These are phyloP conservation scores for Delonix regia DNA, from an alignment of 306 rosid genomes.

Conservation along the genomic window DNA sequence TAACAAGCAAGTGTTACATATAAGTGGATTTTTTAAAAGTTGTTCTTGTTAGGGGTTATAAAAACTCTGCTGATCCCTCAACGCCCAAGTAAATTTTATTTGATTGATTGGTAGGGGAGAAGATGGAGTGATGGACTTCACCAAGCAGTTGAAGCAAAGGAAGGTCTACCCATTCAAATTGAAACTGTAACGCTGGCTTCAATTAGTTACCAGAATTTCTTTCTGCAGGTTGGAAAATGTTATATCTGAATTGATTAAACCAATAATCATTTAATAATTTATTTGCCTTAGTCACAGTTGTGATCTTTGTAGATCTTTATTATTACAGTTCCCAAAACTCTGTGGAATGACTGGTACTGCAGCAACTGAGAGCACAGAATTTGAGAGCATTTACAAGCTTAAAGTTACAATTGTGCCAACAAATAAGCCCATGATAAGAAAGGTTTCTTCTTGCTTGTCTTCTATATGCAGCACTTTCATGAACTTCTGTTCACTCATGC, in stretches of 20 bases:
- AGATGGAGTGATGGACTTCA: conserved; percentile 99
- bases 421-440: conserved; percentile 95
- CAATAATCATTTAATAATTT: conserved; percentile 32
- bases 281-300: conserved; percentile 23
- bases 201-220: conserved; percentile 96
- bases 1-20: background rate
- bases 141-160: conserved; percentile 99
- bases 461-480: conserved; percentile 26
- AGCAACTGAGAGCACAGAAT: conserved; percentile 94
- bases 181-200: conserved; percentile 98
- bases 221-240: conserved; percentile 81
- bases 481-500: conserved; percentile 18
- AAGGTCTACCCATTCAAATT: conserved; percentile 91
- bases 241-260: conserved; percentile 27
- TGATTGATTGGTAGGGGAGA: conserved; percentile 71
- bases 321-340: conserved; percentile 89
- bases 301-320: conserved; percentile 34
- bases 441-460: conserved; percentile 56
- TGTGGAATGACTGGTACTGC: conserved; percentile 99
- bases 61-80: conserved; percentile 37
- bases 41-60: background rate
- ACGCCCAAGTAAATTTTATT: conserved; percentile 26
- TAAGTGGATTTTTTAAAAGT: conserved; percentile 9
- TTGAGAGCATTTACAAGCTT: conserved; percentile 98
- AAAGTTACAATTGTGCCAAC: conserved; percentile 96